Base-by-base conservation (phyloP, 1,284 basidiomycete species). In the Ustilago esculenta region DNA sequence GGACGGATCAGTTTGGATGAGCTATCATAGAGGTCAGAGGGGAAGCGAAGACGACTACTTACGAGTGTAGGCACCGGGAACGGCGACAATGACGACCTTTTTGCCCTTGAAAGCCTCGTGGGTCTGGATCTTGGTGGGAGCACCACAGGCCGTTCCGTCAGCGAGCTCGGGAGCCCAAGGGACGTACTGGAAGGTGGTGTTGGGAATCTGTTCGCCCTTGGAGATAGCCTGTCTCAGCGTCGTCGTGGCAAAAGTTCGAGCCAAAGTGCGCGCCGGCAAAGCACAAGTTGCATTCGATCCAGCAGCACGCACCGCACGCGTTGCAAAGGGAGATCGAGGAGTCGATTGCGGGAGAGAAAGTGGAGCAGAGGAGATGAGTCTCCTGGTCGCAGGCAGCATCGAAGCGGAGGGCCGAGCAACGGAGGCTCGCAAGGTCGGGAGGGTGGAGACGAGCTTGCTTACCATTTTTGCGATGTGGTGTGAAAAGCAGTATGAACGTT, bases 51-150 rank as follows among this genome's bases (percentile, higher is more conserved):
- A 15, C 15, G 23, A 25, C 12, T 5, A 69, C 67, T 70, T 50
- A 70, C 67, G 69, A 34, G 48, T 50, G 83, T 87, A 73, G 23
- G 90, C 90, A 52, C 90, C 90, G 23, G 90, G 90, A 35, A 91
- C 88, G 59, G 90, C 85, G 81, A 92, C 86, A 59, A 92, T 82
- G 41, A 92, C 88, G 51, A 92, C 88, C 83, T 90, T 92, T 86
- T 92, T 92, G 79, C 88, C 89, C 82, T 89, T 90, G 89, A 89
- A 91, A 41, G 87, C 73, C 15, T 77, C 69, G 67, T 88, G 85
- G 18, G 87, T 89, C 58, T 84, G 66, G 49, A 83, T 49, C 61
- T 77, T 72, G 47, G 84, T 72, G 35, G 81, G 82, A 18, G 73
- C 59, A 32, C 82, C 82, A 59, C 82, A 83, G 5, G 75, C 79